Percentiles rank a stretch among this genome's conserved stretches.
phyloP scores from a whole-genome alignment of 1,139 yeast genomes.

The Zygoascus meyerae region DNA sequence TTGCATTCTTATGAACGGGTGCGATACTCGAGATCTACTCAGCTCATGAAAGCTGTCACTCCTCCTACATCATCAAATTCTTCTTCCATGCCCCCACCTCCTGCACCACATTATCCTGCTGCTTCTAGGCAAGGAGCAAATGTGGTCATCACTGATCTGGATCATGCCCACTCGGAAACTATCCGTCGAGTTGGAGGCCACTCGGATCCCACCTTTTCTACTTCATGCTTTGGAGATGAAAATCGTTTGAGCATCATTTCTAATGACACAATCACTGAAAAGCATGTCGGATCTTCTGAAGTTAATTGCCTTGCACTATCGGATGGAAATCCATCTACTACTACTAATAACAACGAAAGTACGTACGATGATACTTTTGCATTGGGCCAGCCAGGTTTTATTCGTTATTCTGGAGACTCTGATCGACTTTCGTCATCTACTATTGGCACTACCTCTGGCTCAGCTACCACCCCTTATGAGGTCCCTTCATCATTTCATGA shows the following conservation, averaged over 20 bases:
- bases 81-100: slow-evolving; percentile 8
- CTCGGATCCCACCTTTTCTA: not conserved
- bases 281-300: not conserved
- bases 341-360: not conserved
- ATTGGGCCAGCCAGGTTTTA: slow-evolving; percentile 7
- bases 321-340: not conserved
- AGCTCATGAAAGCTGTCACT: slow-evolving; percentile 1
- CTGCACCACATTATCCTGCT: not conserved
- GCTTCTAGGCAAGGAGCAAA: not conserved
- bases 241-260: slow-evolving; percentile 7
- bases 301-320: not conserved
- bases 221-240: not conserved
- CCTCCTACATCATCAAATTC: not conserved
- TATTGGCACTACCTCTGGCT: slow-evolving; percentile 5
- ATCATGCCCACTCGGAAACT: not conserved
- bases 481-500: too few relatives aligned
- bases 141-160: not conserved
- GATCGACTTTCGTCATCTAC: slow-evolving; percentile 8
- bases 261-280: slow-evolving; percentile 3
- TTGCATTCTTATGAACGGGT: slow-evolving; percentile 4
- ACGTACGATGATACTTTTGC: slow-evolving; percentile 1
- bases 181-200: not conserved
- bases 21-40: slow-evolving; percentile 5
- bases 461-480: not conserved
- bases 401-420: slow-evolving; percentile 6